Base-by-base conservation (phyloP, 805 yeast genomes). In the Isabelozyma rhagii region DNA sequence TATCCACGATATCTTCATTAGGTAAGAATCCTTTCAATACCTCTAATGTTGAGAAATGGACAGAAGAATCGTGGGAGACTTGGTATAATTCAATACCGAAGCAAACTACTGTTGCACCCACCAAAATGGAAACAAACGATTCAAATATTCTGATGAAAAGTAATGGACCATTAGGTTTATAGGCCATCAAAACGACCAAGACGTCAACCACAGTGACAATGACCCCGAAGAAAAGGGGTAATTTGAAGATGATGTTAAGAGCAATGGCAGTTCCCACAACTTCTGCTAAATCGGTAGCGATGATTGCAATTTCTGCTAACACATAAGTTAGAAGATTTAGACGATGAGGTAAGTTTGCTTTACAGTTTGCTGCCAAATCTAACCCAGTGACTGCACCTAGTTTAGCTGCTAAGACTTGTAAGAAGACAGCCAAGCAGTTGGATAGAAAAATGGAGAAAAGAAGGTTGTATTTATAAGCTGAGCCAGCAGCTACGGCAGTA, bases 181-280 rank as follows among this genome's bases (percentile, higher is more conserved):
- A 93, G 0, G 96, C 96, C 81, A 89, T 77, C 31, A 94, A 71
- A 1, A 93, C 96, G 41, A 93, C 75, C 48, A 93, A 65, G 6
- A 93, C 97, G 60, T 93, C 99, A 3, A 89, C 69, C 18, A 90
- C 85, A 0, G 98, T 93, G 46, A 93, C 66, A 3, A 90, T 69
- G 13, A 93, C 96, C 34, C 99, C 99, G 5, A 82, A 75, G 7
- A 89, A 77, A 15, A 94, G 71, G 0, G 98, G 98, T 7, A 94
- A 72, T 2, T 81, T 78, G 63, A 92, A 83, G 41, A 94, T 70
- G 49, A 93, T 89, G 58, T 94, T 90, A 50, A 93, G 76, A 0
- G 98, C 86, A 50, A 93, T 90, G 3, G 98, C 97, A 3, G 97
- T 89, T n/a, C 99, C 99, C 25, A 94, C 93, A 36, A 93, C 97